Base-by-base conservation (phyloP, 2,329 filamentous ascomycete genomes). In the Scortechinia acanthostroma region DNA sequence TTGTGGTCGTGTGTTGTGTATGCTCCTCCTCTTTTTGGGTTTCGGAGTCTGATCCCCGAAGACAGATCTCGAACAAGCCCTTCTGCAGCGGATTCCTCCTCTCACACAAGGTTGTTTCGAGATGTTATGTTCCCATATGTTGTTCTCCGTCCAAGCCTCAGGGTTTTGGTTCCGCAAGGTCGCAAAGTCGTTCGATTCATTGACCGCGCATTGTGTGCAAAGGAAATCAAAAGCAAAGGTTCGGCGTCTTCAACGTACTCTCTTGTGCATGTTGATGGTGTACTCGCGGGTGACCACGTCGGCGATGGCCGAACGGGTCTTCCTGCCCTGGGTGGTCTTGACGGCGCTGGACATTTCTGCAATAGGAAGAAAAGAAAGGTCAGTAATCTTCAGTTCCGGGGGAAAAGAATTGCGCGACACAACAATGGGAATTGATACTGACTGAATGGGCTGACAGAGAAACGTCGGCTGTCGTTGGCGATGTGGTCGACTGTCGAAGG, bases 181-280 rank as follows among this genome's bases (percentile, higher is more conserved):
- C 17, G 10, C 35, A 40, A 6, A 19, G 35, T 40, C 17, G 14
- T 40, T 30, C n/a, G 25, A n/a, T 46, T 44, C 16, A 4, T 45
- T 42, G 43, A 20, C 21, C 37, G 14, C 13, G 42, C 16, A 44
- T n/a, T 13, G 21, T 16, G 6, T 14, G 13, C 14, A 10, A 45
- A 42, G 19, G 6, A 17, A 20, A 6, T 17, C 6, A n/a, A 6
- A 42, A n/a, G 13, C 16, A 13, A 10, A 43, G 22, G 14, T 21
- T 15, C 6, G 45, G 48, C 46, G 48, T 49, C 70, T 40, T 40
- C 35, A 40, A 86, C 86, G 70, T 91, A 94, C 88, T 76, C 91
- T 87, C 88, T 95, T 97, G 88, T 98, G 93, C 63, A 98, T 78
- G 83, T 98, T 91, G 78, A 98, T 97, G 74, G 93, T 98, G 85